Evolutionary conservation across 2,329 filamentous ascomycete genomes (phyloP).

Genomic region (Aspergillus brunneoviolaceus): DNA sequence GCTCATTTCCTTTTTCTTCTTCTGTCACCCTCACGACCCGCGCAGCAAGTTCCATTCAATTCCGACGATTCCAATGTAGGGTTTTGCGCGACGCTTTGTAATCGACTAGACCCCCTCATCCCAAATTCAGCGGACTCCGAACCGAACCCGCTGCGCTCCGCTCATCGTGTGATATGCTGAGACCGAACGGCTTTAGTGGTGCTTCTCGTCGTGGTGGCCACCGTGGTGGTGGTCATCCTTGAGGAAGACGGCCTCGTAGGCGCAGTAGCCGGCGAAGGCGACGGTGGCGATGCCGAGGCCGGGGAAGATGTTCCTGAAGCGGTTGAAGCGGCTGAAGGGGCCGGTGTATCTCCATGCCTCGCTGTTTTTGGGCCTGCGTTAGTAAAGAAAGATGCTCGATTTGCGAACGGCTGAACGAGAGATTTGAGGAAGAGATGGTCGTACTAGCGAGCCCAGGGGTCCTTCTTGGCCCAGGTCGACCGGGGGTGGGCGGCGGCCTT

Average conservation of each 20-base stretch:
- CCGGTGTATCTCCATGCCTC: constrained; percentile 95
- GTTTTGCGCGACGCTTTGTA: too few species aligned
- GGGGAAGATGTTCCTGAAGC: constrained; percentile 82
- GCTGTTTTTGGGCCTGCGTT: constrained; percentile 51
- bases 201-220: constrained; percentile 50
- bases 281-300: constrained; percentile 90
- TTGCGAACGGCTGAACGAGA: background rate
- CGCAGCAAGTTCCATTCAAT: too few species aligned
- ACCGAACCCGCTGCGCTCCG: too few species aligned
- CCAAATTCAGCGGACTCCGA: too few species aligned
- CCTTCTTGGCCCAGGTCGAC: constrained; percentile 50
- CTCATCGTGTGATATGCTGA: too few species aligned
- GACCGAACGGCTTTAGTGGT: constrained; percentile 49
- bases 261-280: constrained; percentile 85
- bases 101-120: too few species aligned
- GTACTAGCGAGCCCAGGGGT: constrained; percentile 65
- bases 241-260: constrained; percentile 84
- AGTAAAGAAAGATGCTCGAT: background rate
- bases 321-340: constrained; percentile 82
- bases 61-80: too few species aligned
- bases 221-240: constrained; percentile 59
- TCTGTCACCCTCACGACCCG: too few species aligned
- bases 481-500: constrained; percentile 66
- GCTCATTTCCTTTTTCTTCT: too few species aligned
- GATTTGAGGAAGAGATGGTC: constrained; percentile 16